Evolutionary conservation across 257 asterid genomes (phyloP), one percentile per base, ranked within the genome.

Genomic region (Solanum sitiens): DNA sequence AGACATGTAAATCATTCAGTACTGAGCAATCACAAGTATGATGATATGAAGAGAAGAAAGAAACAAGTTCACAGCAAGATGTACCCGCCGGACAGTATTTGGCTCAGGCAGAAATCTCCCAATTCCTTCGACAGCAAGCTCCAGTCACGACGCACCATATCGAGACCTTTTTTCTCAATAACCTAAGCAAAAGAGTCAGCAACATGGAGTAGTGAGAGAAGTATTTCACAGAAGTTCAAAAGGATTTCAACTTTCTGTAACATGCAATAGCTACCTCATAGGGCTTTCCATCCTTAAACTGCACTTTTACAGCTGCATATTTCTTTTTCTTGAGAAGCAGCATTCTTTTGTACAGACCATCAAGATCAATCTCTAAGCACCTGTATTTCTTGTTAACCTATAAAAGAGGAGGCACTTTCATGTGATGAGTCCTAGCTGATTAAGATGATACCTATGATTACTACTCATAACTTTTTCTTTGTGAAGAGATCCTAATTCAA

Each of bases 61-160:
- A 82, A 82, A 10, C 45, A 82, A 86, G 88, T 74, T 53, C 56
- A 63, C 65, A 37, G 88, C 87, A 83, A 86, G 82, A 88, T 89
- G 65, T 88, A 95, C 99, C 98, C 96, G 91, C 98, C 98, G 27
- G 99, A 96, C 88, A 97, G 92, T 91, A 97, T 95, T 90, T 95
- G 99, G 90, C 94, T 65, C 42, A 97, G 98, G 89, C 99, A 97
- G 94, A 95, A 97, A 90, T 96, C 98, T 88, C 99, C 99, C 88
- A 94, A 45, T 88, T 97, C 99, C 92, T 96, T 97, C n/a, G 99
- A 93, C 87, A 97, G 88, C 93, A 96, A 88, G 92, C 99, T 97
- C 99, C 99, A 97, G 92, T 97, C 99, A 92, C 99, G 98, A 47
- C 99, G 94, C 88, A 97, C 99, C 95, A 96, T 95, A 93, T 97